Base-by-base conservation (phyloP, 495 filamentous ascomycete species). In the Podospora pseudocomata region DNA sequence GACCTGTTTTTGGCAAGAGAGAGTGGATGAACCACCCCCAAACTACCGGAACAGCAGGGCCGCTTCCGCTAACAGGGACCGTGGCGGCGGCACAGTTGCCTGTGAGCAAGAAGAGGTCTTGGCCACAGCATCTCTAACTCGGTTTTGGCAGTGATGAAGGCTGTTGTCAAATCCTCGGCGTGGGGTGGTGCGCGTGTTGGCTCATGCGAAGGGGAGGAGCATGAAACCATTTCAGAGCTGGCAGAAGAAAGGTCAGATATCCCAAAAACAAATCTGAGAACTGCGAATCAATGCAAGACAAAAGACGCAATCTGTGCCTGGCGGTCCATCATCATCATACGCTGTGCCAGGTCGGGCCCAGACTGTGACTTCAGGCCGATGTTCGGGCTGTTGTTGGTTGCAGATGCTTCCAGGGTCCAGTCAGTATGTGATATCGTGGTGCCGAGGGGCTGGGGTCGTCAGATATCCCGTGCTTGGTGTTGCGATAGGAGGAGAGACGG, bases 1-100 rank as follows among this genome's bases (percentile, higher is more conserved):
- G 60, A 58, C 15, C 65, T 62, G 5, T 65, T 65, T 65, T 9
- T 30, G 69, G 69, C 55, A 67, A 34, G 44, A 27, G 27, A 30
- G 44, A 27, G 27, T 3, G 20, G 18, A 28, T 1, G 28, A 39
- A 49, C 58, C 63, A 65, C 53, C 65, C 64, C 64, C 68, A 59
- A 60, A 55, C 2, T 49, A 39, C 55, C 65, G 65, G 69, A 58
- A 71, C 44, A 39, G 16, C 9, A 63, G 61, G 61, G 61, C 61
- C 19, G 63, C 65, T 71, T 71, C 69, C 69, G 69, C 30, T 27
- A 16, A 60, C 69, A 71, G 58, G 69, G 68, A 16, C 64, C n/a
- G 11, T 44, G 30, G 62, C 53, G 62, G 56, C 62, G 39, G 60
- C 32, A 57, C 27, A 26, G 30, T 34, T 30, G 16, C 59, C 13